A percentile compares a stretch with the other conserved stretches of the same genome.
Evolutionary conservation across 2,329 filamentous ascomycete species (phyloP).

Genomic region (Trichoderma sp.): DNA sequence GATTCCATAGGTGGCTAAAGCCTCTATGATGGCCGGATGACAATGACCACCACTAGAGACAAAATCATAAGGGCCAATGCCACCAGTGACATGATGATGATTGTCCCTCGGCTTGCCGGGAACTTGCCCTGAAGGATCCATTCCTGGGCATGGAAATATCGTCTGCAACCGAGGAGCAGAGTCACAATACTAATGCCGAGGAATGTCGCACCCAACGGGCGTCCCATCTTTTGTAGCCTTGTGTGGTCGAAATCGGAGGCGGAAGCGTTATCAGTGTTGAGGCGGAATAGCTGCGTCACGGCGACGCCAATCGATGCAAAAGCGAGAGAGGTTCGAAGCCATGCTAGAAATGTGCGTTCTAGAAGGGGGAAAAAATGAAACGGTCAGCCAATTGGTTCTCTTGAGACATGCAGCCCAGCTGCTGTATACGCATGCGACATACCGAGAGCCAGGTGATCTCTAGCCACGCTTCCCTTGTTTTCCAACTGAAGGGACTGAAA

Average conservation of each 20-base stretch:
- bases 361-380: neutral
- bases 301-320: conserved; percentile 82
- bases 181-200: conserved; percentile 72
- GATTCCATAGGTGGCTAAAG: neutral
- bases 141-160: conserved; percentile 74
- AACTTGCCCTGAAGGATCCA: conserved; percentile 81
- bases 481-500: conserved; percentile 70
- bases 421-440: conserved; percentile 24
- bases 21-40: conserved; percentile 43
- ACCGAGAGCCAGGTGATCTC: conserved; percentile 81
- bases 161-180: conserved; percentile 71
- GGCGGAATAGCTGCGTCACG: conserved; percentile 78
- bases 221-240: conserved; percentile 62
- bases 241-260: conserved; percentile 34
- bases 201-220: conserved; percentile 74
- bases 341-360: conserved; percentile 84
- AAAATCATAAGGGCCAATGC: conserved; percentile 61
- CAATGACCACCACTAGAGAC: conserved; percentile 57
- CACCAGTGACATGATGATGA: conserved; percentile 65
- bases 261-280: conserved; percentile 58
- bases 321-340: conserved; percentile 76
- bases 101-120: conserved; percentile 71
- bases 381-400: neutral
- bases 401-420: conserved; percentile 6
- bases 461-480: conserved; percentile 80